These are phyloP conservation scores for Colletotrichum truncatum DNA, from an alignment of 2,329 filamentous ascomycete species.

Conservation along the genomic window DNA sequence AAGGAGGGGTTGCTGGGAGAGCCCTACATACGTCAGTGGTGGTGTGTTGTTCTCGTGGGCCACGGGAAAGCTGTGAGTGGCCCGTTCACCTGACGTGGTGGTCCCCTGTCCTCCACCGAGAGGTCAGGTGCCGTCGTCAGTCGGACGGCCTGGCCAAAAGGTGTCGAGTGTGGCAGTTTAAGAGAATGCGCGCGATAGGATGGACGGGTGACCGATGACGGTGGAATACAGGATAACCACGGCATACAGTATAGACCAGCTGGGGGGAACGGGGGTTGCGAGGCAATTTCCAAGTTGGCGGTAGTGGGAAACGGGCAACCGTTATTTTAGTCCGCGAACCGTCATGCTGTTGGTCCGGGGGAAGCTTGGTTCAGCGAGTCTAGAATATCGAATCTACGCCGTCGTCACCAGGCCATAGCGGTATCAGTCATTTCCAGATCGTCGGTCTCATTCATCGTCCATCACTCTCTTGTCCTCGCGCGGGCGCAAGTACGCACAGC, in stretches of 20 bases:
- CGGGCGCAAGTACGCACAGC: constrained; percentile 18
- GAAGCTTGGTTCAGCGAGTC: background rate
- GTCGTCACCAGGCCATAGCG: constrained; percentile 28
- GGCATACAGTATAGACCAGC: constrained; percentile 6
- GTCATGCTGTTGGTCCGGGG: background rate
- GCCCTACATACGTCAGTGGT: constrained; percentile 27
- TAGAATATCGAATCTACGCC: constrained; percentile 15
- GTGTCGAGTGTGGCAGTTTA: constrained; percentile 17
- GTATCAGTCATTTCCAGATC: constrained; percentile 24
- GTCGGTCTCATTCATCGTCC: constrained; percentile 6
- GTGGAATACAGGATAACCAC: constrained; percentile 9
- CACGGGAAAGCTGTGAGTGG: constrained; percentile 22
- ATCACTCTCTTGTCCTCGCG: constrained; percentile 3
- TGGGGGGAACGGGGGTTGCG: background rate
- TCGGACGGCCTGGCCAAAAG: constrained; percentile 12
- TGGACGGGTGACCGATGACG: constrained; percentile 24
- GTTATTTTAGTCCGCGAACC: constrained; percentile 20
- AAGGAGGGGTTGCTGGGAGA: constrained; percentile 13
- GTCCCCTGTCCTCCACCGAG: constrained; percentile 24
- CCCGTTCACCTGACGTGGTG: constrained; percentile 27
- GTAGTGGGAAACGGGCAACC: background rate
- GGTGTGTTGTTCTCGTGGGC: constrained; percentile 32
- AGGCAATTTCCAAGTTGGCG: constrained; percentile 2
- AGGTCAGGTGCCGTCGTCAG: constrained; percentile 31
- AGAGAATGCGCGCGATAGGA: constrained; percentile 14